Percentiles rank a stretch among this genome's conserved stretches.
Evolutionary conservation across 2,329 filamentous ascomycete species (phyloP).

Genomic region (Pseudocercospora cruenta): DNA sequence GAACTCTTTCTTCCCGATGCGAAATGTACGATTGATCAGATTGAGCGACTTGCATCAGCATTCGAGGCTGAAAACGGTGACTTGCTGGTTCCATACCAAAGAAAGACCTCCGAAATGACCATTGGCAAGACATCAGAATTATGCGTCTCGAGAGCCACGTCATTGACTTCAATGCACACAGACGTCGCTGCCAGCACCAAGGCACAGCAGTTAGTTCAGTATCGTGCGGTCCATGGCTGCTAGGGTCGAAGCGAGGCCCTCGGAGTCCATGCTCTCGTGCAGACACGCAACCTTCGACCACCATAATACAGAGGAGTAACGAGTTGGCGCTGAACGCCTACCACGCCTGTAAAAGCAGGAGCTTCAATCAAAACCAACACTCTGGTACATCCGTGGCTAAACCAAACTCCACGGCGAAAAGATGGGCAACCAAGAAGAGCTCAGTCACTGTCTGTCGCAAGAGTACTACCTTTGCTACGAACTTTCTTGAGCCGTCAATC

Average conservation of each 20-base stretch:
- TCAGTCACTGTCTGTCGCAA: not conserved
- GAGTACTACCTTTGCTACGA: not conserved
- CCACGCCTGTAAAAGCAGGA: not conserved
- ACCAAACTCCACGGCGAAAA: not conserved
- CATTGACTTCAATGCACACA: not conserved
- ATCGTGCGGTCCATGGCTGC: not conserved
- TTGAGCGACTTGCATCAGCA: slow-evolving; percentile 1
- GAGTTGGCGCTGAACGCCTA: not conserved
- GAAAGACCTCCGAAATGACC: not conserved
- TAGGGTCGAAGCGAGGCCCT: not conserved
- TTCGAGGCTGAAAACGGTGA: not conserved
- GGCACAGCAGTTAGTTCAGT: not conserved
- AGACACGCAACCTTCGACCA: no score
- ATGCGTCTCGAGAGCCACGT: not conserved
- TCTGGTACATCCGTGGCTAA: not conserved
- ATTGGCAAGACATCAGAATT: not conserved
- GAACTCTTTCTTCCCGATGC: not conserved
- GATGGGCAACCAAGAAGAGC: not conserved
- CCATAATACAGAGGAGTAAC: no score
- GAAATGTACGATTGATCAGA: not conserved
- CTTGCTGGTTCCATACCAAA: not conserved
- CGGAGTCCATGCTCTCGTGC: not conserved
- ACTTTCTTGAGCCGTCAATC: not conserved
- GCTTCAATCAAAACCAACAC: not conserved
- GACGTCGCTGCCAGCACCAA: not conserved